Conservation (phyloP, 805 yeast species). For the Clavispora carvajalis region DNA sequence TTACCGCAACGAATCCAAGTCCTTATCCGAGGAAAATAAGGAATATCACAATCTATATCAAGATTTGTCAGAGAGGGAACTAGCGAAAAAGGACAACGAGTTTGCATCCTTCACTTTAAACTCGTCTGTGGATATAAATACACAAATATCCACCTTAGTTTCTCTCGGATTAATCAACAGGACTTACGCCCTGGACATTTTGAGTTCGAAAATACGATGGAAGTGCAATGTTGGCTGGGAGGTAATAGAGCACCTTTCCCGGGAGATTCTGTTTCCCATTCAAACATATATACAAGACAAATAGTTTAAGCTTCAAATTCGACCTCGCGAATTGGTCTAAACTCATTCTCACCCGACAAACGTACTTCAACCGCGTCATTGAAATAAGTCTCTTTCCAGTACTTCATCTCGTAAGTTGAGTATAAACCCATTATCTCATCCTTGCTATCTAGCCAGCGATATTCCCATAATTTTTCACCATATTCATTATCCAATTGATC, state of each 20-base stretch:
- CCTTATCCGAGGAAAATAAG: constrained; percentile 21
- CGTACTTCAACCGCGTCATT: constrained; percentile 41
- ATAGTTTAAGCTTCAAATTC: constrained; percentile 13
- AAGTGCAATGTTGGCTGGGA: constrained; percentile 71
- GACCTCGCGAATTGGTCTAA: constrained; percentile 20
- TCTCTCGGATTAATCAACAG: constrained; percentile 47
- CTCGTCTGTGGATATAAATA: constrained; percentile 44
- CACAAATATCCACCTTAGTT: constrained; percentile 55
- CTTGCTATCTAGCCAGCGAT: constrained; percentile 37
- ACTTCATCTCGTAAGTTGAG: constrained; percentile 48
- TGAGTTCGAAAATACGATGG: constrained; percentile 73
- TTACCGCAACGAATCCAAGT: constrained; percentile 37
- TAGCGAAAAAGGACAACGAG: constrained; percentile 28
- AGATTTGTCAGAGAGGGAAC: constrained; percentile 31
- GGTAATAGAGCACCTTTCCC: constrained; percentile 53
- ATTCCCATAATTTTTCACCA: constrained; percentile 42
- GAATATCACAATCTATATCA: constrained; percentile 21
- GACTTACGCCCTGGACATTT: constrained; percentile 44
- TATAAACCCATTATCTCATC: constrained; percentile 43
- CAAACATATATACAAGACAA: constrained; percentile 44
- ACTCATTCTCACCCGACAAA: constrained; percentile 20
- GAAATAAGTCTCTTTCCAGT: constrained; percentile 50
- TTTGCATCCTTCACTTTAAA: constrained; percentile 32
- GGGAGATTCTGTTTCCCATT: constrained; percentile 61
- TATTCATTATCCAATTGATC: constrained; percentile 9